These are phyloP conservation scores for Purpureocillium takamizusanense DNA, from an alignment of 2,329 filamentous ascomycete genomes.

Conservation along the genomic window DNA sequence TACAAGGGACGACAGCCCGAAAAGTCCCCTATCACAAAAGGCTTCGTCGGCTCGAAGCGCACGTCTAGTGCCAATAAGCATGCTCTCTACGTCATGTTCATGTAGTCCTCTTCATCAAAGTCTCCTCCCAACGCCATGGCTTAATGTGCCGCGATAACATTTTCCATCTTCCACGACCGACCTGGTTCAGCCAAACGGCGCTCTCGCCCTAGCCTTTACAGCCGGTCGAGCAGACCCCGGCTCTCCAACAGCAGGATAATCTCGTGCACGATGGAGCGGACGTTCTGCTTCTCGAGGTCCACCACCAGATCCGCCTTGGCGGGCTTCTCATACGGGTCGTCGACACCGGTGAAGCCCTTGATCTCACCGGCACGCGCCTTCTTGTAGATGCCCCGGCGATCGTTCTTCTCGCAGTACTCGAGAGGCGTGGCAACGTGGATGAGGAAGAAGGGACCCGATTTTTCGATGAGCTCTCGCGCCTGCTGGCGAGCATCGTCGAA, in stretches of 20 bases:
- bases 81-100: too few species aligned
- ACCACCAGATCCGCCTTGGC: conserved; percentile 75
- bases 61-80: too few species aligned
- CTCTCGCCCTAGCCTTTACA: conserved; percentile 26
- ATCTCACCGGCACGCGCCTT: conserved; percentile 82
- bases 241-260: conserved; percentile 90
- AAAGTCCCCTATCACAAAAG: too few species aligned
- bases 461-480: conserved; percentile 78
- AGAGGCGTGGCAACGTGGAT: conserved; percentile 90
- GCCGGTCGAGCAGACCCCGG: conserved; percentile 72
- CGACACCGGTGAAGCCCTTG: conserved; percentile 96
- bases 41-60: too few species aligned
- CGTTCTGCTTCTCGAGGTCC: conserved; percentile 75
- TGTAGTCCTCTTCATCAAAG: too few species aligned
- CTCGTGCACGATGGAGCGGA: conserved; percentile 91
- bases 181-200: background rate
- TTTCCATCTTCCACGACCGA: too few species aligned
- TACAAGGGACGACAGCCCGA: too few species aligned
- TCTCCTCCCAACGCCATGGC: too few species aligned
- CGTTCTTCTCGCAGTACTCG: conserved; percentile 89
- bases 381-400: conserved; percentile 83
- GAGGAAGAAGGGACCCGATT: conserved; percentile 86
- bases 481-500: conserved; percentile 70
- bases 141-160: too few species aligned
- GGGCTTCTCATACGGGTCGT: conserved; percentile 90